Evolutionary conservation across 2,329 filamentous ascomycete species (phyloP), one percentile per base, ranked within the genome.

Genomic region (Herpotrichia juniperi): DNA sequence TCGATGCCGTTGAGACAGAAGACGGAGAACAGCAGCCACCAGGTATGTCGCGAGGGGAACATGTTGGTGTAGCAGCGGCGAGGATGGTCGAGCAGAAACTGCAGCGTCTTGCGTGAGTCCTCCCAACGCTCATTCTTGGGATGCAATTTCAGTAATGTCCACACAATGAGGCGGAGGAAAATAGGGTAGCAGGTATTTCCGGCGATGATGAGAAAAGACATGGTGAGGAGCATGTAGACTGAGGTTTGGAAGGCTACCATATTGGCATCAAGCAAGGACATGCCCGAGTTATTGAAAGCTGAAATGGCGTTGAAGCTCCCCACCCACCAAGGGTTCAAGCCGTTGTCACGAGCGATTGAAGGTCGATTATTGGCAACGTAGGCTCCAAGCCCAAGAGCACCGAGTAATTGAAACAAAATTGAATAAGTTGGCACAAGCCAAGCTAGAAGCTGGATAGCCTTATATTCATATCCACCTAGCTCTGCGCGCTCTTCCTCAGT

Each of bases 231-330:
- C 62, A 83, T 72, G 2, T 75, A 76, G 46, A 73, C 66, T 8
- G 64, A 66, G 0, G 59, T 74, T 56, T 84, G 79, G 53, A 86
- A 87, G 1, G 83, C 82, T 2, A 82, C 75, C 77, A 90, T 86
- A 62, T 87, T 88, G 34, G 82, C 80, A 65, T 89, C 86, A 11
- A 89, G 73, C 30, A 89, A 75, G 17, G 82, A 83, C 85, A 90
- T 87, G 34, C 87, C 86, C n/a, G 81, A 85, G 59, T 89, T 89
- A 71, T 88, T 88, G 70, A 89, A 90, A 0, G 86, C 87, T 16
- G 84, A 87, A 4, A 85, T 81, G 1, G 83, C 84, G 54, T 87
- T 86, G 73, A 89, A 90, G 39, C 85, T 80, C 34, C 87, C 87
- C 2, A 85, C 76, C 86, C 87, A 89, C 83, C 84, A 88, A 28